Evolutionary conservation across 495 filamentous ascomycete species (phyloP), one percentile per base, ranked within the genome.

Genomic region (Trichodelitschia bisporula): DNA sequence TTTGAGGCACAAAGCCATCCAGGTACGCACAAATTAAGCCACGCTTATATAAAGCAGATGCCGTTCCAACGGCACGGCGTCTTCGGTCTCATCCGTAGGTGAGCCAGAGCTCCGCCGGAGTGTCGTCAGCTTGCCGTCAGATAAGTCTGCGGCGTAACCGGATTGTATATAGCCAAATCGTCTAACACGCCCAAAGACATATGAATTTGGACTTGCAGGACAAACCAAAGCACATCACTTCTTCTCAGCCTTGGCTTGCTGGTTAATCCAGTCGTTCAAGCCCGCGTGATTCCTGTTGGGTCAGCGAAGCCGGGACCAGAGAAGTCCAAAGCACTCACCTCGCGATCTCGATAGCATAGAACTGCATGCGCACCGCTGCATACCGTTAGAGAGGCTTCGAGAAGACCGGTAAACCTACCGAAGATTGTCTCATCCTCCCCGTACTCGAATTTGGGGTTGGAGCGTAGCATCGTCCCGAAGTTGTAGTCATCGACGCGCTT

Each of bases 191-290:
- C n/a, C n/a, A n/a, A n/a, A n/a, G n/a, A n/a, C n/a, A n/a, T n/a
- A n/a, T n/a, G n/a, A n/a, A n/a, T n/a, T n/a, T n/a, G n/a, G n/a
- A n/a, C n/a, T n/a, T n/a, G n/a, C n/a, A n/a, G n/a, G n/a, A n/a
- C n/a, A n/a, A n/a, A n/a, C n/a, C n/a, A n/a, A n/a, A n/a, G n/a
- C n/a, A n/a, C n/a, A n/a, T n/a, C n/a, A n/a, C n/a, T n/a, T n/a
- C n/a, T n/a, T n/a, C n/a, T n/a, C n/a, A n/a, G 54, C 41, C 19
- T 74, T 62, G 16, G 60, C 61, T 41, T 74, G 62, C 54, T 95
- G 82, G 45, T 79, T 82, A 33, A 95, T 63, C 86, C 86, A 97
- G 49, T 97, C 86, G 43, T 97, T 97, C 30, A 97, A 55, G 20
- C 83, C 82, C 17, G 63, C 61, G 19, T 68, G 66, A 51, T 99